Evolutionary conservation across 139 green algal genomes (phyloP), one percentile per base, ranked within the genome.

Genomic region (Eudorina sp.): DNA sequence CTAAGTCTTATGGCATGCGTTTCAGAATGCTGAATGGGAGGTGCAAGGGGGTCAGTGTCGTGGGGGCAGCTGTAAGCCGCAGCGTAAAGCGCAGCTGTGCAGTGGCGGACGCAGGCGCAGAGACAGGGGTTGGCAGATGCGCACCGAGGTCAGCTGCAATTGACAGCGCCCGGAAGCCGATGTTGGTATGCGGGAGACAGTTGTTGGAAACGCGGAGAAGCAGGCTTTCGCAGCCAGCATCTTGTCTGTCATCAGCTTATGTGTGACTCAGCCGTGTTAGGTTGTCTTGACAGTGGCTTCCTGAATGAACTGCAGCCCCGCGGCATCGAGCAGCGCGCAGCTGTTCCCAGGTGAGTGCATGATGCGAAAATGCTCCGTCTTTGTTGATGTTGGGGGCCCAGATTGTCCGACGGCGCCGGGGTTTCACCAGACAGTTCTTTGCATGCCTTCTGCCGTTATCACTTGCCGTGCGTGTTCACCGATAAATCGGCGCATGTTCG

Each of bases 121-220:
- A 36, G 40, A 53, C 18, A 79, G 16, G 4, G 40, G 66, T 75
- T 79, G 36, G 23, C 70, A 79, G 70, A 53, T 3, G 70, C 34
- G 70, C 70, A 79, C n/a, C n/a, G 70, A 58, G 70, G 34, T 79
- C 70, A 79, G 70, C 31, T 41, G 70, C 70, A 58, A 58, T 40
- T 46, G 70, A 29, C 70, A 79, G 70, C 70, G 70, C 36, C 13
- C 34, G 18, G 36, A 75, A 75, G 66, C 31, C 66, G 34, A 48
- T 75, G 66, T 75, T 4, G 34, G 66, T 18, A 75, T 48, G 66
- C 66, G n/a, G 7, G 66, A 31, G 66, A 1, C 66, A 75, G 66
- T 75, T 43, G 66, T 5, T 46, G 36, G 34, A 75, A 34, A 75
- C 31, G 14, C n/a, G n/a, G 66, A 29, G 62, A 75, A 19, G 31